Base-by-base conservation (phyloP, 495 filamentous ascomycete species). In the Neurospora intermedia region DNA sequence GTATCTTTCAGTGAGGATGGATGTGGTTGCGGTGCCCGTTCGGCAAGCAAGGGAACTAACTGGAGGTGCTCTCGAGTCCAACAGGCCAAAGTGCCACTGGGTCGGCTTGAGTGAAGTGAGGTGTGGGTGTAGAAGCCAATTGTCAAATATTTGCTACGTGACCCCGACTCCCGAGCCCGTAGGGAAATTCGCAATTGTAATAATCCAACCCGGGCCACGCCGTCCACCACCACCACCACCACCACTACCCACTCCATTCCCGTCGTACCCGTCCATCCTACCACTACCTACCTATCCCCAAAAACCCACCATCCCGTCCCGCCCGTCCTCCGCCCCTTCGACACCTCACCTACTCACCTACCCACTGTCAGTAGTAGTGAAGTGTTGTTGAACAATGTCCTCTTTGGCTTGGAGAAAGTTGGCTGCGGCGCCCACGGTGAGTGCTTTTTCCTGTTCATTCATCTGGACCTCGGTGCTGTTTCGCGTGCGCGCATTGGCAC, bases 401-500 rank as follows among this genome's bases (percentile, higher is more conserved):
- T 84, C 84, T 82, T 85, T 85, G 84, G 84, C 84, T 78, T 75
- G 83, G 82, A 85, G 83, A 78, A 82, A 83, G 73, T 76, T 86
- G 71, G 83, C 81, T 74, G 59, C 80, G 69, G 78, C 82, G 77
- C 80, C 84, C 74, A 74, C 83, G 76, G 85, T 86, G 54, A 82
- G 85, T 84, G 41, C 40, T 59, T 23, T 23, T 71, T 71, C 69
- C 42, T 72, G 70, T 42, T 13, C 70, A 45, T 15, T 27, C 41
- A 43, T 9, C 39, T 39, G 39, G 39, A 35, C 43, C n/a, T 40
- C 43, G 31, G 71, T 40, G 69, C 69, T 27, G 15, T 69, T 42
- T 41, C 23, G 23, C 16, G 27, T n/a, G 43, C 18, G n/a, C 66
- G 23, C 46, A 70, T 66, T 38, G 46, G 46, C 43, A 43, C 39